Conservation (phyloP, 2,329 filamentous ascomycete species). For the Cordyceps javanica region DNA sequence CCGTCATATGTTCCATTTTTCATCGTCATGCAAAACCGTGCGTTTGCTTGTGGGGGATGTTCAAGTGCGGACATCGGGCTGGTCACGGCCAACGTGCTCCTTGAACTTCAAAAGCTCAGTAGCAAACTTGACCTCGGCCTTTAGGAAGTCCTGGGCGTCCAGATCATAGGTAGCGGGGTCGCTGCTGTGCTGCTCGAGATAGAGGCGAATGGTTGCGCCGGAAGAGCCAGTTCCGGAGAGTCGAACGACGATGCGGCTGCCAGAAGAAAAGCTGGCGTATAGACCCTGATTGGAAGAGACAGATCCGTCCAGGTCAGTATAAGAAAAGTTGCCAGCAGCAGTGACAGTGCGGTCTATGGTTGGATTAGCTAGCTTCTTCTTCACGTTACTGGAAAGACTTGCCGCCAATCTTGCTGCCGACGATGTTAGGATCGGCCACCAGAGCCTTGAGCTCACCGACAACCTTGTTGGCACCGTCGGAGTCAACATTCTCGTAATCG, state of each 20-base stretch:
- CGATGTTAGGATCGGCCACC: slow-evolving; percentile 66
- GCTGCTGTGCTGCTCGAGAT: slow-evolving; percentile 90
- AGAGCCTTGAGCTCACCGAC: slow-evolving; percentile 74
- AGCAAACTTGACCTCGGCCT: slow-evolving; percentile 81
- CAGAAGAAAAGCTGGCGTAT: slow-evolving; percentile 89
- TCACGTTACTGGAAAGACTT: slow-evolving; percentile 21
- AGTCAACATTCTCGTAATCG: slow-evolving; percentile 94
- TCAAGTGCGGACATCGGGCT: slow-evolving; percentile 95
- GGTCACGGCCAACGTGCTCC: slow-evolving; percentile 84
- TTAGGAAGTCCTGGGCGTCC: slow-evolving; percentile 90
- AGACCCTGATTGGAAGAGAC: slow-evolving; percentile 94
- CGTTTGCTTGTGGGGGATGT: neutral
- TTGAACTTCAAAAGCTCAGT: slow-evolving; percentile 85
- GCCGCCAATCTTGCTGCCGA: slow-evolving; percentile 76
- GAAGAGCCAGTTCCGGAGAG: slow-evolving; percentile 92
- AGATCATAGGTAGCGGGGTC: slow-evolving; percentile 71
- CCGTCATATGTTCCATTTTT: neutral
- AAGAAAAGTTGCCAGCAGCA: slow-evolving; percentile 93
- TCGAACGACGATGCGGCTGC: slow-evolving; percentile 90
- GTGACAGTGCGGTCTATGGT: slow-evolving; percentile 65
- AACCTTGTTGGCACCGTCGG: slow-evolving; percentile 84
- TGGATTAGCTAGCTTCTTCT: slow-evolving; percentile 18
- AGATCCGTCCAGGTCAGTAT: slow-evolving; percentile 96
- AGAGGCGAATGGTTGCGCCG: slow-evolving; percentile 92
- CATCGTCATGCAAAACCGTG: neutral